phyloP scores from a whole-genome alignment of 2,329 filamentous ascomycete genomes.

The Penicillium fuscoglaucum region DNA sequence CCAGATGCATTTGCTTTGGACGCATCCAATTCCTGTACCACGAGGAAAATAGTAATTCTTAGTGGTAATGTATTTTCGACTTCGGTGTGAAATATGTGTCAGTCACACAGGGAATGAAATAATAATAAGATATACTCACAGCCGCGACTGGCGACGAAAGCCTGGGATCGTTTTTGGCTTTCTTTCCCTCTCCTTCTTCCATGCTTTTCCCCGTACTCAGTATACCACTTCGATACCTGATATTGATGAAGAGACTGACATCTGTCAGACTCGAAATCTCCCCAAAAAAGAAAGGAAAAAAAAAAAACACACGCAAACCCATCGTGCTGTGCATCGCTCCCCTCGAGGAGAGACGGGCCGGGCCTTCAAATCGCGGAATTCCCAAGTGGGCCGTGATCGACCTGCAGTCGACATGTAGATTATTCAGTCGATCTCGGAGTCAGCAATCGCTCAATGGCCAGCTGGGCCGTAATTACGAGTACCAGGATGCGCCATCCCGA shows the following conservation, averaged over 20 bases:
- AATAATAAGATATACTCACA: conserved; percentile 8
- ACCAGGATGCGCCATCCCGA: conserved; percentile 25
- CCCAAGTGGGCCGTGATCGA: conserved; percentile 25
- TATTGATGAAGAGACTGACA: conserved; percentile 5
- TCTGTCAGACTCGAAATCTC: conserved; percentile 8
- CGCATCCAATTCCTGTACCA: conserved; percentile 14
- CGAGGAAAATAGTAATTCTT: conserved; percentile 11
- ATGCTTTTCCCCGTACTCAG: neutral
- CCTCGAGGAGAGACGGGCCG: conserved; percentile 30
- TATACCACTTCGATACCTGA: neutral
- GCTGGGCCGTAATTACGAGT: conserved; percentile 18
- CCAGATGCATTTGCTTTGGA: conserved; percentile 11
- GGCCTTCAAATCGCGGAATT: conserved; percentile 25
- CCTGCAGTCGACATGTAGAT: conserved; percentile 24
- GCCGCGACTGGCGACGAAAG: conserved; percentile 28
- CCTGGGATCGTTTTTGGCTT: neutral
- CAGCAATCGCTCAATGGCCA: conserved; percentile 14
- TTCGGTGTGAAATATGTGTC: conserved; percentile 11
- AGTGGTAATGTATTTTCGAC: conserved; percentile 13
- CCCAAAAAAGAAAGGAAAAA: conserved; percentile 7
- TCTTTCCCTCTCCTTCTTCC: neutral
- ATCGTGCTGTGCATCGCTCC: conserved; percentile 10
- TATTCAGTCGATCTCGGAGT: conserved; percentile 18
- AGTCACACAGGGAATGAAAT: conserved; percentile 8
- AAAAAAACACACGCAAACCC: conserved; percentile 11